Evolutionary conservation across 192 early-diverging fungal species (phyloP).

Genomic region (Backusella australiensis): DNA sequence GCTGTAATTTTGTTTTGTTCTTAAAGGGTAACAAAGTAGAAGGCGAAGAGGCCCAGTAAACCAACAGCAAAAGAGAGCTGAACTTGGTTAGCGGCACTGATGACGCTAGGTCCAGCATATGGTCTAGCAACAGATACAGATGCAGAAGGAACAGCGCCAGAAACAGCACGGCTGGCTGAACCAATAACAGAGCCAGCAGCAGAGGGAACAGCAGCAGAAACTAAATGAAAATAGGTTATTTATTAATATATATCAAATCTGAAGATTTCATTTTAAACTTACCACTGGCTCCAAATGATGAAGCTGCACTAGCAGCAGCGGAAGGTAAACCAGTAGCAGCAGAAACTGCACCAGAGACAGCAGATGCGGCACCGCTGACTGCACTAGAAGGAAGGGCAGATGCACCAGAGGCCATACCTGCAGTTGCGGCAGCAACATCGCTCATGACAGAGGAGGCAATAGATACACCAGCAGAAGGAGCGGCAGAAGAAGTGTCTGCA

Average conservation of each 20-base stretch:
- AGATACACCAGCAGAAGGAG: not conserved
- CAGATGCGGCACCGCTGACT: not conserved
- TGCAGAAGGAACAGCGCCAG: not conserved
- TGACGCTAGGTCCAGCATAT: slow-evolving; percentile 11
- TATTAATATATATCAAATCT: too few species aligned
- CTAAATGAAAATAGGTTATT: not conserved
- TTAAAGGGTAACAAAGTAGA: not conserved
- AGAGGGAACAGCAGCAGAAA: not conserved
- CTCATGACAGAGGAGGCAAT: not conserved
- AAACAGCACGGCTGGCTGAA: not conserved
- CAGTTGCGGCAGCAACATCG: not conserved
- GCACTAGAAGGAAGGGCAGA: not conserved
- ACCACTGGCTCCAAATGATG: slow-evolving; percentile 6
- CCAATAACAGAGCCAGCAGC: not conserved
- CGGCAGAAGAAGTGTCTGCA: not conserved
- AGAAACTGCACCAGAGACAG: not conserved
- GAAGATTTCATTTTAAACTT: not conserved
- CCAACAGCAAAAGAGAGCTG: not conserved
- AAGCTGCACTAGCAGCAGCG: not conserved
- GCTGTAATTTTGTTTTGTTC: not conserved
- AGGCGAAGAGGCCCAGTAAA: not conserved
- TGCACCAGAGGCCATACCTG: not conserved
- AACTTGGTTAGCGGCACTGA: slow-evolving; percentile 1
- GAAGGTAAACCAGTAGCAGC: not conserved
- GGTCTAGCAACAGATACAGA: not conserved